phyloP scores from a whole-genome alignment of 1,139 yeast genomes.

The Hanseniaspora uvarum region DNA sequence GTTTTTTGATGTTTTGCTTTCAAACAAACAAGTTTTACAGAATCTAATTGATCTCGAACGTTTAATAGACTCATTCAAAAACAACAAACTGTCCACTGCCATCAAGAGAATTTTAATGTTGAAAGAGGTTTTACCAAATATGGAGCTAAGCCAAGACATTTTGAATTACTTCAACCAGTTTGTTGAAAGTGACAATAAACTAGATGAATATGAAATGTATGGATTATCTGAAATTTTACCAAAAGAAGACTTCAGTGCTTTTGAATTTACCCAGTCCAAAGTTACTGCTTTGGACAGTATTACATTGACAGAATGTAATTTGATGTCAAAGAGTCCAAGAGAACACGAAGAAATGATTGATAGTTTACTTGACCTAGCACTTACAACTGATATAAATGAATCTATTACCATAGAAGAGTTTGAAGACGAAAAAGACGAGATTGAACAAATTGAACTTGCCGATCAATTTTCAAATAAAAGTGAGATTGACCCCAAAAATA shows the following conservation, averaged over 20 bases:
- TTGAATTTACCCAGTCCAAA: not conserved
- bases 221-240: not conserved
- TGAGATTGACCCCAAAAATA: not conserved
- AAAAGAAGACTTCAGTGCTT: not conserved
- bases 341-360: conserved; percentile 2
- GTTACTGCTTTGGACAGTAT: not conserved
- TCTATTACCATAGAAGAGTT: not conserved
- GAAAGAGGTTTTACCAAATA: not conserved
- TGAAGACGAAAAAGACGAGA: conserved; percentile 1
- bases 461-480: not conserved
- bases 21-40: not conserved
- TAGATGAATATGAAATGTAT: not conserved
- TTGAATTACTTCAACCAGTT: not conserved
- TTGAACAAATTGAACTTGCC: not conserved
- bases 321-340: not conserved
- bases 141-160: not conserved
- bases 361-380: not conserved
- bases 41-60: conserved; percentile 1
- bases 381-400: not conserved
- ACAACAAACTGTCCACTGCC: not conserved
- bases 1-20: not conserved
- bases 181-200: not conserved
- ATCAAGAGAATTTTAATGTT: not conserved
- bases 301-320: not conserved
- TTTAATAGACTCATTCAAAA: not conserved